These are phyloP conservation scores for Cystoderma amianthinum DNA, from an alignment of 768 basidiomycete species.

Conservation along the genomic window DNA sequence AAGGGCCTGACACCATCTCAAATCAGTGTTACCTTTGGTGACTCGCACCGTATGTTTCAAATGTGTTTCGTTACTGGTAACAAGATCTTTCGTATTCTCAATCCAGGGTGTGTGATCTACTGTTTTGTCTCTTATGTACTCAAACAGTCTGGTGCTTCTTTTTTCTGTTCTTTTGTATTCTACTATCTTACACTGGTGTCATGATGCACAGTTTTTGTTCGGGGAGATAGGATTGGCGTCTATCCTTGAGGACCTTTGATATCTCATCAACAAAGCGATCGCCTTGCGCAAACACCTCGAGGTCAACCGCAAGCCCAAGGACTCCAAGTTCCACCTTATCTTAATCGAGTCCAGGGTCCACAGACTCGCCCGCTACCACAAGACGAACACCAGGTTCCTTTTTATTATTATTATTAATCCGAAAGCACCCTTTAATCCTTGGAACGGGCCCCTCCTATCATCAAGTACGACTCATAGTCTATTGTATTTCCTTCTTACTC, in stretches of 20 bases:
- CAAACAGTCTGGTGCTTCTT: constrained; percentile 15
- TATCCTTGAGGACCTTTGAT: constrained; percentile 99
- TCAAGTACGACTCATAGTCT: constrained; percentile 84
- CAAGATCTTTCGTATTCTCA: constrained; percentile 98
- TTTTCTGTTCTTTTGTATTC: constrained; percentile 9
- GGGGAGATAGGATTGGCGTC: constrained; percentile 87
- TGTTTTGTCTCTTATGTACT: constrained; percentile 8
- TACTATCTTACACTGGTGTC: constrained; percentile 9
- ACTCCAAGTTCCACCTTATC: constrained; percentile 93
- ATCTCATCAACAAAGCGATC: constrained; percentile 99
- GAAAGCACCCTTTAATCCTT: too few species aligned
- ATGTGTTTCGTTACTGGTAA: constrained; percentile 98
- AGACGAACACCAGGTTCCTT: too few species aligned
- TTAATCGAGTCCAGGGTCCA: too few species aligned
- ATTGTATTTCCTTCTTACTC: too few species aligned
- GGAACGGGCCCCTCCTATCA: constrained; percentile 95
- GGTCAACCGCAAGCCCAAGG: constrained; percentile 97
- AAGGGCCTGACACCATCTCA: constrained; percentile 97
- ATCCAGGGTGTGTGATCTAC: constrained; percentile 69
- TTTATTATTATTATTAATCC: too few species aligned
- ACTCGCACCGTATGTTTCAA: constrained; percentile 97
- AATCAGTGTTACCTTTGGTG: constrained; percentile 96
- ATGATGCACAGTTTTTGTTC: constrained; percentile 39
- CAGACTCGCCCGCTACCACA: too few species aligned
- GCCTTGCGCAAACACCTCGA: constrained; percentile 98